phyloP scores from a whole-genome alignment of 306 rosid species.

The Vicia sativa region DNA sequence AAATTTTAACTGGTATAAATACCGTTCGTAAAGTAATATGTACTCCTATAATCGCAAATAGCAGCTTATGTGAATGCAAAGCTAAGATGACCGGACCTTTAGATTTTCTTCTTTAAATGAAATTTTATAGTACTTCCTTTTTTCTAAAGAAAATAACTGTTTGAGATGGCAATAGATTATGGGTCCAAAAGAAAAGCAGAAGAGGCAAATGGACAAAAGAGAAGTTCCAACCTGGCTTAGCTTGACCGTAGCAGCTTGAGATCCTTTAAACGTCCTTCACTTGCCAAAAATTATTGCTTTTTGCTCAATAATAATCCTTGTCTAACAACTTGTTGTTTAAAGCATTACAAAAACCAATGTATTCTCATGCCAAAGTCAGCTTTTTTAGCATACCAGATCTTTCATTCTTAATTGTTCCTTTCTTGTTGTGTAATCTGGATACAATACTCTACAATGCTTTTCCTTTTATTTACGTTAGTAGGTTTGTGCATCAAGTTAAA shows the following conservation, averaged over 20 bases:
- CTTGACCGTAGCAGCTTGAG: conserved; percentile 41
- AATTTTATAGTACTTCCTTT: conserved; percentile 11
- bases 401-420: conserved; percentile 39
- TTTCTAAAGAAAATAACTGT: neutral
- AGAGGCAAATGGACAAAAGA: conserved; percentile 45
- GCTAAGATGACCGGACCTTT: no score
- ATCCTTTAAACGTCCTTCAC: conserved; percentile 29
- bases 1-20: no score
- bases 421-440: conserved; percentile 36
- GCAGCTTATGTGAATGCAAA: no score
- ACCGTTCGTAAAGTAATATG: no score
- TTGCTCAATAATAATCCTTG: conserved; percentile 22
- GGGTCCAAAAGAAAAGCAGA: conserved; percentile 38
- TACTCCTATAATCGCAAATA: no score
- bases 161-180: conserved; percentile 10
- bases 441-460: conserved; percentile 28
- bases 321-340: conserved; percentile 35
- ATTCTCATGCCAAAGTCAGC: conserved; percentile 44
- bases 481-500: conserved; percentile 23
- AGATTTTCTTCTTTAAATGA: neutral
- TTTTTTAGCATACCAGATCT: conserved; percentile 35
- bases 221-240: conserved; percentile 47
- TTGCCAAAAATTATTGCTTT: conserved; percentile 31
- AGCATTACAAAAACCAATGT: conserved; percentile 44
- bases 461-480: conserved; percentile 10